Evolutionary conservation across 1,139 yeast species (phyloP).

Genomic region (Spathaspora sp.): DNA sequence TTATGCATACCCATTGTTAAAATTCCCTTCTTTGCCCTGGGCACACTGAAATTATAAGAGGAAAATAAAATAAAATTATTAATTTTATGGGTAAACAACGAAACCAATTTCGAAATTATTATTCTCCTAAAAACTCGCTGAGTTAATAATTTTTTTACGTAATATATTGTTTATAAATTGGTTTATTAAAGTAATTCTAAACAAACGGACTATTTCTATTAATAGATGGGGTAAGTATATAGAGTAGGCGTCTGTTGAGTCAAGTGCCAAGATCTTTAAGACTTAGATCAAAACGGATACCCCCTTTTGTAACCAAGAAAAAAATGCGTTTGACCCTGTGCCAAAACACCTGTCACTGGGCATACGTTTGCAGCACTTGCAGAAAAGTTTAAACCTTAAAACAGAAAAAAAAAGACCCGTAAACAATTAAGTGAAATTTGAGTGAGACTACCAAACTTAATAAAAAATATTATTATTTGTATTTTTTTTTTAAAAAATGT

Average conservation of each 20-base stretch:
- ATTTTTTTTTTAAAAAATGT: neutral
- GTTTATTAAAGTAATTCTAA: neutral
- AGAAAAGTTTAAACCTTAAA: too few relatives aligned
- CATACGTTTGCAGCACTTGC: too few relatives aligned
- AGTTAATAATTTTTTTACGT: neutral
- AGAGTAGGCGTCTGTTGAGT: too few relatives aligned
- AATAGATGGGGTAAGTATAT: too few relatives aligned
- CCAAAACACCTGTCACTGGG: too few relatives aligned
- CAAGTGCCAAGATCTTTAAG: too few relatives aligned
- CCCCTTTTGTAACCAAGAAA: too few relatives aligned
- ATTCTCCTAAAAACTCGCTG: neutral
- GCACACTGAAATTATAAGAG: neutral
- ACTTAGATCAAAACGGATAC: too few relatives aligned
- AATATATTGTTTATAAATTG: neutral
- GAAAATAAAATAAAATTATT: too few relatives aligned
- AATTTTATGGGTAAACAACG: neutral
- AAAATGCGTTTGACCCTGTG: too few relatives aligned
- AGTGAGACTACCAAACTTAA: neutral
- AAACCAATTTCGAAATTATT: neutral
- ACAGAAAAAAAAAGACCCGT: neutral
- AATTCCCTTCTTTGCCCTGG: neutral
- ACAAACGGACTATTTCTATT: too few relatives aligned
- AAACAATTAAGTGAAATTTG: neutral
- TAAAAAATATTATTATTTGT: neutral
- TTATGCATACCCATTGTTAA: conserved; percentile 3